Percentiles rank a stretch among this genome's conserved stretches.
phyloP scores from a whole-genome alignment of 805 yeast species.

The Schizosaccharomyces lindneri region DNA sequence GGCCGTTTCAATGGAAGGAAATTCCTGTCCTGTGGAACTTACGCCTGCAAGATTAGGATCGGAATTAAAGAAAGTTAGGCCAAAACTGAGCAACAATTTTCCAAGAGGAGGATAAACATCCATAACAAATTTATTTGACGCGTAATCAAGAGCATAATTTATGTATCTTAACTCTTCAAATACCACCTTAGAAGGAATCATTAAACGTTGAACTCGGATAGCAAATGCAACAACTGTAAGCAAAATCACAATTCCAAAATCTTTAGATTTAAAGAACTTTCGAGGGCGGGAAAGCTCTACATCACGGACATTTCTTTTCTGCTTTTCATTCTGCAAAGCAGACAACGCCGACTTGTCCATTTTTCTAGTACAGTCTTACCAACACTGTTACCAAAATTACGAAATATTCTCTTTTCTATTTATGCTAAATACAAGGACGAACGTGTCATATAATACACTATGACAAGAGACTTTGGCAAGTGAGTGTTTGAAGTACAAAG shows the following conservation, averaged over 20 bases:
- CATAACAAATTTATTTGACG: conserved; percentile 34
- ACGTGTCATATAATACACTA: no score
- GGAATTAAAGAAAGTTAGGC: conserved; percentile 29
- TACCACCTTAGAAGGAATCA: conserved; percentile 57
- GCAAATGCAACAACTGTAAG: conserved; percentile 26
- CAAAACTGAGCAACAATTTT: conserved; percentile 30
- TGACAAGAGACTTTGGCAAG: no score
- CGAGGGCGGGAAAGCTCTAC: conserved; percentile 3
- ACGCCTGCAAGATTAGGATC: conserved; percentile 19
- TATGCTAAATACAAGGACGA: no score
- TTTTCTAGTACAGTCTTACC: no score
- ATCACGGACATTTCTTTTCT: background rate
- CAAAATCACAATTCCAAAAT: background rate
- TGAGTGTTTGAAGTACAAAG: no score
- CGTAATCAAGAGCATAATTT: conserved; percentile 74
- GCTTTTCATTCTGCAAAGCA: background rate
- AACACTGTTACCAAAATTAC: no score
- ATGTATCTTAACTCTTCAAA: conserved; percentile 92
- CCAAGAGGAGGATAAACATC: conserved; percentile 56
- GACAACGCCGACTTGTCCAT: background rate
- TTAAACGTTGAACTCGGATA: conserved; percentile 37
- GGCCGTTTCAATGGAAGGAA: conserved; percentile 21
- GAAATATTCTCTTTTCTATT: no score
- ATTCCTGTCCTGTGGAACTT: conserved; percentile 13
- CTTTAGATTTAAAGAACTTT: background rate